A percentile compares a stretch with the other conserved stretches of the same genome.
Evolutionary conservation across 2,329 filamentous ascomycete genomes (phyloP).

Genomic region (Diaporthe nobilis): DNA sequence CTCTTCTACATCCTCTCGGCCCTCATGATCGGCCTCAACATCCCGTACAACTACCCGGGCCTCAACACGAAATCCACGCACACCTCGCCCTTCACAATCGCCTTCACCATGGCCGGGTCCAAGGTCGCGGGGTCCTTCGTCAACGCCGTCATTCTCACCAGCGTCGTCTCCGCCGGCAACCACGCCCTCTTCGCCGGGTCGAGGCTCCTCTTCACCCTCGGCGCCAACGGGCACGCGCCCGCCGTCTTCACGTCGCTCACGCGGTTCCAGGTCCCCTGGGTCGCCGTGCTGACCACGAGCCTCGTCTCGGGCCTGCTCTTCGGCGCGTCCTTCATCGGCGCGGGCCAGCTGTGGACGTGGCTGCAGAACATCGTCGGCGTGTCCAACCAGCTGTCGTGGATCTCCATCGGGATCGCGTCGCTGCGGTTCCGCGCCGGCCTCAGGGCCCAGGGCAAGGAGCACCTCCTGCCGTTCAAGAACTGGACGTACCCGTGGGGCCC

Average conservation of each 20-base stretch:
- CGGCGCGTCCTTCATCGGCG: slow-evolving; percentile 75
- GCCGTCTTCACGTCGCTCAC: slow-evolving; percentile 65
- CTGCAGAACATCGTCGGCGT: slow-evolving; percentile 78
- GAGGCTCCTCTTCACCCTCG: slow-evolving; percentile 69
- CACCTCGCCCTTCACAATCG: slow-evolving; percentile 74
- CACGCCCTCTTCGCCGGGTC: slow-evolving; percentile 71
- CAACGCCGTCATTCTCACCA: slow-evolving; percentile 73
- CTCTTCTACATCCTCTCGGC: slow-evolving; percentile 68
- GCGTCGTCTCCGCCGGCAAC: slow-evolving; percentile 71
- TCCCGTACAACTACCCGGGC: slow-evolving; percentile 67
- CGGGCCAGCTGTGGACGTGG: slow-evolving; percentile 76
- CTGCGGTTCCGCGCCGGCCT: slow-evolving; percentile 75
- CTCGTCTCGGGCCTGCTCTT: slow-evolving; percentile 72
- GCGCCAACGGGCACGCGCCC: slow-evolving; percentile 70
- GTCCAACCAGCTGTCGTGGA: slow-evolving; percentile 77
- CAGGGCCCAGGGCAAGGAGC: slow-evolving; percentile 69
- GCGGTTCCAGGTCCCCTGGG: slow-evolving; percentile 65
- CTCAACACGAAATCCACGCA: slow-evolving; percentile 58
- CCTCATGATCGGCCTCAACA: slow-evolving; percentile 69
- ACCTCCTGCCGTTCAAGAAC: slow-evolving; percentile 74
- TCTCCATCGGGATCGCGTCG: slow-evolving; percentile 74
- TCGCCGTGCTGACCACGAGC: slow-evolving; percentile 68
- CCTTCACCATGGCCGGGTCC: slow-evolving; percentile 71
- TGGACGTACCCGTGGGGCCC: slow-evolving; percentile 77
- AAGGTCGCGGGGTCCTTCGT: slow-evolving; percentile 69